These are phyloP conservation scores for Coffea eugenioides DNA, from an alignment of 257 asterid species.

Conservation along the genomic window DNA sequence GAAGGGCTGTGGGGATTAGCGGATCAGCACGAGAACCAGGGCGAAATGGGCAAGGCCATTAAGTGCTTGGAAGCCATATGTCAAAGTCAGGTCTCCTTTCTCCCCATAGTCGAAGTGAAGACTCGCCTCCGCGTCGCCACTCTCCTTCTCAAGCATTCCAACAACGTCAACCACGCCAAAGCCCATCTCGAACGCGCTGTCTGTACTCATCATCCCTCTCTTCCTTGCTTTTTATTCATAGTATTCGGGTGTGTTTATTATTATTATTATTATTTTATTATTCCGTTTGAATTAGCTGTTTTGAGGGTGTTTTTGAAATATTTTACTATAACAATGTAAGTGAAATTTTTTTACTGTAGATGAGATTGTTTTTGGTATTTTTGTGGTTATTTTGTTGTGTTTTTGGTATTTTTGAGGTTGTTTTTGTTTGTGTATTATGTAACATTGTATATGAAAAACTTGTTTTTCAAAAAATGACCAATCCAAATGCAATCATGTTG, in stretches of 20 bases:
- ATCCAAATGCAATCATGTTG: not conserved
- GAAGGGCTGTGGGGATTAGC: conserved; percentile 96
- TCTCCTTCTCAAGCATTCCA: conserved; percentile 82
- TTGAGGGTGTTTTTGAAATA: too few relatives aligned
- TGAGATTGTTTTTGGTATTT: too few relatives aligned
- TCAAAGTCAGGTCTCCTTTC: conserved; percentile 77
- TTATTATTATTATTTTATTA: not conserved
- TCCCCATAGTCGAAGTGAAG: conserved; percentile 82
- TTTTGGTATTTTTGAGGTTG: too few relatives aligned
- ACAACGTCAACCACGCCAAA: conserved; percentile 89
- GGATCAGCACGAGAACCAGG: conserved; percentile 77
- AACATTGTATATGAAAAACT: too few relatives aligned
- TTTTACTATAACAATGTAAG: too few relatives aligned
- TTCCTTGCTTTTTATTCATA: not conserved
- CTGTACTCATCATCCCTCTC: conserved; percentile 11
- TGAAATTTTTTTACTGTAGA: too few relatives aligned
- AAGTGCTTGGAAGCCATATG: conserved; percentile 95
- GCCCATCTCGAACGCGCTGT: conserved; percentile 91
- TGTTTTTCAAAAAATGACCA: too few relatives aligned
- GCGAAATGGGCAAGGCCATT: conserved; percentile 75
- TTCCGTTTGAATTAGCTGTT: not conserved
- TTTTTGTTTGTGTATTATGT: too few relatives aligned
- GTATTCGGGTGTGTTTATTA: not conserved
- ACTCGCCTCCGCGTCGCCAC: conserved; percentile 89
- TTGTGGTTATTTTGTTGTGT: too few relatives aligned